Evolutionary conservation across 202 grass and related monocot species (phyloP).

Genomic region (Zoysia matrella): DNA sequence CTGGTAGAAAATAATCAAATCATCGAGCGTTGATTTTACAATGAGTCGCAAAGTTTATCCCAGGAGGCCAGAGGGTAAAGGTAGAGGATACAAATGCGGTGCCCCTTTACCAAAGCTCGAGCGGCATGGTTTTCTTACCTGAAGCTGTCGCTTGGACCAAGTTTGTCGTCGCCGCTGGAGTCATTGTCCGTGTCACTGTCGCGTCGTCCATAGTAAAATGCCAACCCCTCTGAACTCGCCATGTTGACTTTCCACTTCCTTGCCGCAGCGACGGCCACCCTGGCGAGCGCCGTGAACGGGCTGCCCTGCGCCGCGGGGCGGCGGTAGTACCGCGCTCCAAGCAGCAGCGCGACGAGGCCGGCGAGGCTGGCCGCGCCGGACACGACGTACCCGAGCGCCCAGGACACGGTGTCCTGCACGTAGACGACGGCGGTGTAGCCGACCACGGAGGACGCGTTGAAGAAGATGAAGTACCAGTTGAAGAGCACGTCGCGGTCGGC

Average conservation of each 20-base stretch:
- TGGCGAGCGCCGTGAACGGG: slow-evolving; percentile 68
- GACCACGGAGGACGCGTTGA: slow-evolving; percentile 52
- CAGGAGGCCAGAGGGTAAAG: too few species aligned
- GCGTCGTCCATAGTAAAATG: slow-evolving; percentile 52
- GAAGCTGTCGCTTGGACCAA: slow-evolving; percentile 51
- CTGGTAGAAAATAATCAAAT: too few species aligned
- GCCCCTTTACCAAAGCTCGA: background rate
- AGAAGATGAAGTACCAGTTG: slow-evolving; percentile 82
- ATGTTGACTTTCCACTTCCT: slow-evolving; percentile 55
- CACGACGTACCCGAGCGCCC: slow-evolving; percentile 65
- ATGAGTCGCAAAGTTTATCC: too few species aligned
- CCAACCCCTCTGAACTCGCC: background rate
- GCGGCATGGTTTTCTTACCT: slow-evolving; percentile 45
- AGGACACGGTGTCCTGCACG: slow-evolving; percentile 66
- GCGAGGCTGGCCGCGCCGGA: slow-evolving; percentile 9
- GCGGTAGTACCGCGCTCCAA: slow-evolving; percentile 57
- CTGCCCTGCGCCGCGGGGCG: slow-evolving; percentile 49
- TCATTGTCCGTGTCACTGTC: background rate
- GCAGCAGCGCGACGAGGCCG: slow-evolving; percentile 44
- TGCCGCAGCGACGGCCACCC: slow-evolving; percentile 54
- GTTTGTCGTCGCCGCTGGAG: background rate
- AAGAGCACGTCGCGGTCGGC: slow-evolving; percentile 65
- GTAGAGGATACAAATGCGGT: too few species aligned
- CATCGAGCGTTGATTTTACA: too few species aligned
- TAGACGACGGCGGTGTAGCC: slow-evolving; percentile 63